phyloP scores from a whole-genome alignment of 352 stramenopile species.

The Blastocystis sp. region DNA sequence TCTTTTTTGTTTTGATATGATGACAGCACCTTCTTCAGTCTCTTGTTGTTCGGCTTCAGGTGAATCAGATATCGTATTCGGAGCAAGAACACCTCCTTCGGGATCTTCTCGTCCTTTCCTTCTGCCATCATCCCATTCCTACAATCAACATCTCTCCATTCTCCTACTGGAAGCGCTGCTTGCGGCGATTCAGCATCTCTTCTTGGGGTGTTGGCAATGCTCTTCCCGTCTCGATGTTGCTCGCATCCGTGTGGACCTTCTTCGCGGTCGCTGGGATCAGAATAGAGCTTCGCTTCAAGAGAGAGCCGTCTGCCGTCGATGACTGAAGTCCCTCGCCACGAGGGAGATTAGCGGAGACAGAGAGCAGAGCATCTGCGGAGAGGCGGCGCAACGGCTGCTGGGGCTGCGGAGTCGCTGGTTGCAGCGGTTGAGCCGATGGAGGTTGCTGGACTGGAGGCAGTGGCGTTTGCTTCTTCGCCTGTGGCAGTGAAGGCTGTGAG shows the following conservation, averaged over 20 bases:
- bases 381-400: background rate
- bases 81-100: background rate
- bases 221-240: background rate
- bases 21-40: background rate
- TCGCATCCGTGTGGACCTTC: background rate
- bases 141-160: background rate
- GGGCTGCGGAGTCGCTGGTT: background rate
- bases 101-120: background rate
- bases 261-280: background rate
- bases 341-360: background rate
- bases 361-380: background rate
- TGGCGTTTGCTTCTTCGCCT: background rate
- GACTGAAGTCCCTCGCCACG: background rate
- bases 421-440: background rate
- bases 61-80: constrained; percentile 12
- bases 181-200: background rate
- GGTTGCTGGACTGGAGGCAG: background rate
- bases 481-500: background rate
- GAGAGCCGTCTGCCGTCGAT: background rate
- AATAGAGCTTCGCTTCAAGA: background rate
- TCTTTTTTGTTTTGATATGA: too few species aligned
- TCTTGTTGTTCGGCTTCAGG: background rate
- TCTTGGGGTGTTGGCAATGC: background rate
- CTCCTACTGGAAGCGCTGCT: background rate
- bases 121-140: background rate